Evolutionary conservation across 495 filamentous ascomycete species (phyloP).

Genomic region (Gamarada debralockiae): DNA sequence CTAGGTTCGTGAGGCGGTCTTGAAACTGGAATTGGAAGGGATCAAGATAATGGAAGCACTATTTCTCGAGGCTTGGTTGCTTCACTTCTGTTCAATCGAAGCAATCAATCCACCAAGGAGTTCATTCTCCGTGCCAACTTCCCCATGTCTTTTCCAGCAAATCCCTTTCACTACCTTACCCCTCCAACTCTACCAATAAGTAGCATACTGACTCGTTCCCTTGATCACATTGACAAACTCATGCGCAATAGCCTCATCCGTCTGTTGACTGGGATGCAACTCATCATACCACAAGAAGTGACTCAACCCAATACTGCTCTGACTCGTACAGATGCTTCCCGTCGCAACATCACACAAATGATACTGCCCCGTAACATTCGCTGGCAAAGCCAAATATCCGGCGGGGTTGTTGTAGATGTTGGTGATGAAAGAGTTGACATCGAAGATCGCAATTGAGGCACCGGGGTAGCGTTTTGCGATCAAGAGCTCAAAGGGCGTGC

Average conservation of each 20-base stretch:
- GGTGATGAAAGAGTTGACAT: slow-evolving; percentile 57
- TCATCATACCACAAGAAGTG: slow-evolving; percentile 56
- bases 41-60: too few relatives aligned
- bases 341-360: slow-evolving; percentile 42
- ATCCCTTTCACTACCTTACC: too few relatives aligned
- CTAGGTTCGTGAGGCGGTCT: too few relatives aligned
- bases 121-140: too few relatives aligned
- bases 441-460: slow-evolving; percentile 58
- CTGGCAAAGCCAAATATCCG: slow-evolving; percentile 52
- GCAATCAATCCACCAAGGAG: too few relatives aligned
- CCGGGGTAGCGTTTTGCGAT: slow-evolving; percentile 53
- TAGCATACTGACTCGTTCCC: slow-evolving; percentile 54
- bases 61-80: too few relatives aligned
- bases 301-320: slow-evolving; percentile 17
- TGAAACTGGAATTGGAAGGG: too few relatives aligned
- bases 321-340: slow-evolving; percentile 24
- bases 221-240: slow-evolving; percentile 58
- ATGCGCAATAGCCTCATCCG: slow-evolving; percentile 48
- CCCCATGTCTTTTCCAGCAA: too few relatives aligned
- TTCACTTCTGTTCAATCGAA: too few relatives aligned
- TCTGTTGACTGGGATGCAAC: slow-evolving; percentile 62
- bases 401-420: slow-evolving; percentile 59
- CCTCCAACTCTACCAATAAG: slow-evolving; percentile 37
- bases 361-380: slow-evolving; percentile 58
- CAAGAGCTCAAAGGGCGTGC: slow-evolving; percentile 49